A percentile compares a stretch with the other conserved stretches of the same genome.
phyloP scores from a whole-genome alignment of 2,329 filamentous ascomycete species.

The Colletotrichum lentis region DNA sequence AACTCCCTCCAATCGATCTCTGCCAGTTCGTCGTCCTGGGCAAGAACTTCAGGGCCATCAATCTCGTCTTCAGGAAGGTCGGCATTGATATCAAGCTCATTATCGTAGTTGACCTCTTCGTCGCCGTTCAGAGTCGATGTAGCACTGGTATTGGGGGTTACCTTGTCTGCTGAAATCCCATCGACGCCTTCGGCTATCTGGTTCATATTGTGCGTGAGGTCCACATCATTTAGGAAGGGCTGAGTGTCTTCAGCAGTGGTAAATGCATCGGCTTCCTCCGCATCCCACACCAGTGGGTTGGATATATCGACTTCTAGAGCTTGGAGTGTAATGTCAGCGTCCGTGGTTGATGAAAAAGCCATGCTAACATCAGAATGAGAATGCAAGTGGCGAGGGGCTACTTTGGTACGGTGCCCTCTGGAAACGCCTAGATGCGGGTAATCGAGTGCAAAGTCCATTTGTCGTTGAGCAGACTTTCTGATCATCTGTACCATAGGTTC shows the following conservation, averaged over 20 bases:
- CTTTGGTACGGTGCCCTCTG: not conserved
- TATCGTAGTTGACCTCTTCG: slow-evolving; percentile 43
- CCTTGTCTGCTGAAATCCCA: slow-evolving; percentile 26
- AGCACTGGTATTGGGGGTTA: slow-evolving; percentile 42
- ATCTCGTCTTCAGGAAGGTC: slow-evolving; percentile 27
- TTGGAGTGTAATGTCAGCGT: slow-evolving; percentile 42
- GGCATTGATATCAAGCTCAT: slow-evolving; percentile 46
- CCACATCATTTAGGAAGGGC: slow-evolving; percentile 17
- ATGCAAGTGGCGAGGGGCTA: slow-evolving; percentile 21
- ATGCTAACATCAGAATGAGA: slow-evolving; percentile 37
- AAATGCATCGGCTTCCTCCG: slow-evolving; percentile 13
- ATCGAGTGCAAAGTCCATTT: not conserved
- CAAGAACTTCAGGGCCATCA: not conserved
- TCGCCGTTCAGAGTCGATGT: slow-evolving; percentile 48
- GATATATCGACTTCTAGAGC: slow-evolving; percentile 41
- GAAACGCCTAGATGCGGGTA: not conserved
- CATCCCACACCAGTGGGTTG: slow-evolving; percentile 43
- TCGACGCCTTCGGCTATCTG: slow-evolving; percentile 15
- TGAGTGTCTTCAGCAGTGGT: slow-evolving; percentile 7
- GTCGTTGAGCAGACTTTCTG: slow-evolving; percentile 5
- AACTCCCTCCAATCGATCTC: slow-evolving; percentile 45
- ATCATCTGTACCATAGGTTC: slow-evolving; percentile 21
- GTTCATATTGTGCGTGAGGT: not conserved
- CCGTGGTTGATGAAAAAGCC: slow-evolving; percentile 38
- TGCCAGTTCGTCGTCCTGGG: slow-evolving; percentile 31